Evolutionary conservation across 164 flowering plant genomes (phyloP).

Genomic region (Dillenia turbinata): DNA sequence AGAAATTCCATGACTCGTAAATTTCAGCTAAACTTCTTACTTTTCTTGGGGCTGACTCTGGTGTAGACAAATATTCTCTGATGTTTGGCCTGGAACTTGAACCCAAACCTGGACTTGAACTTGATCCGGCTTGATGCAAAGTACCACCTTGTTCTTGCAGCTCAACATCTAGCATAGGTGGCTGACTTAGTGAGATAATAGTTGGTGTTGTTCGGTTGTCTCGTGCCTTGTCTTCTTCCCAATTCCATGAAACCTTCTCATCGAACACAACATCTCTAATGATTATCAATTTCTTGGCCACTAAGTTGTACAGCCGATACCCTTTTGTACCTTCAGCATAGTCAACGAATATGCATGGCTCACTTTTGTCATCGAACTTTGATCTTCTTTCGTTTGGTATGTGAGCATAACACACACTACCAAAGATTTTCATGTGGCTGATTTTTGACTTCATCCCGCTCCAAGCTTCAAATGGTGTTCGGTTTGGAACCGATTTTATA

Average conservation of each 20-base stretch:
- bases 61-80: neutral
- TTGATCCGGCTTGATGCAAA: neutral
- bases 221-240: neutral
- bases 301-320: no score
- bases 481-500: neutral
- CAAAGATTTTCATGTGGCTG: neutral
- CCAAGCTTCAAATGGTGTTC: constrained; percentile 11
- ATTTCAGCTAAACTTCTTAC: no score
- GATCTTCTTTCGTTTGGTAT: neutral
- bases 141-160: no score
- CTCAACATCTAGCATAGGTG: no score
- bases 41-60: no score
- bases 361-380: constrained; percentile 3
- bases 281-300: no score
- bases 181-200: neutral
- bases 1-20: no score
- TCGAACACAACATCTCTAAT: neutral
- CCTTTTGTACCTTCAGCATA: constrained; percentile 2
- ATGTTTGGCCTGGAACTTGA: neutral
- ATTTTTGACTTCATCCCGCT: neutral
- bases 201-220: neutral
- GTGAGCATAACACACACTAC: constrained; percentile 1
- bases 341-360: constrained; percentile 3
- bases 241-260: neutral
- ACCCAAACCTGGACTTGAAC: neutral